A percentile compares a stretch with the other conserved stretches of the same genome.
These are phyloP conservation scores for Tricholoma furcatifolium DNA, from an alignment of 768 basidiomycete species.

Conservation along the genomic window DNA sequence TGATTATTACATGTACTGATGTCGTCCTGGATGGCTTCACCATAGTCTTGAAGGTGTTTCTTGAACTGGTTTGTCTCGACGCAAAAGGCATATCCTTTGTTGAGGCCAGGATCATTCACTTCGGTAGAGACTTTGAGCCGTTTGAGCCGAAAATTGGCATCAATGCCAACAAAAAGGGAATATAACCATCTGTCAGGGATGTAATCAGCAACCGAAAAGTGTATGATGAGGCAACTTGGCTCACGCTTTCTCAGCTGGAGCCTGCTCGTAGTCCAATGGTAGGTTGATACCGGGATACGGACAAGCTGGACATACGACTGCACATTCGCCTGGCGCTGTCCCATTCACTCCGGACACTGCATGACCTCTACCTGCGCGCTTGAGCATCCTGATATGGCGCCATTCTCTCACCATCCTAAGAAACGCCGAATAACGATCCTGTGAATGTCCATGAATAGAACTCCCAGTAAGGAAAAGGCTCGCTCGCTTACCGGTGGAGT, in stretches of 20 bases:
- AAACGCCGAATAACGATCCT: slow-evolving; percentile 20
- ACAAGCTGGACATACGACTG: slow-evolving; percentile 24
- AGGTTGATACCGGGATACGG: slow-evolving; percentile 32
- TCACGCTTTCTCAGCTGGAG: slow-evolving; percentile 7
- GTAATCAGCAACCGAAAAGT: too few relatives aligned
- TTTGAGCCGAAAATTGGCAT: too few relatives aligned
- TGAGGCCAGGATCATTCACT: slow-evolving; percentile 16
- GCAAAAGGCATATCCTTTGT: slow-evolving; percentile 12
- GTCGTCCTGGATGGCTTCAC: background rate
- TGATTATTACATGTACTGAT: slow-evolving; percentile 18
- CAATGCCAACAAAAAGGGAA: too few relatives aligned
- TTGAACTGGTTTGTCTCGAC: slow-evolving; percentile 11
- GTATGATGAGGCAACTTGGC: too few relatives aligned
- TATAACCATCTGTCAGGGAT: too few relatives aligned
- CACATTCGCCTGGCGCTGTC: slow-evolving; percentile 18
- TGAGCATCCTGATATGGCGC: slow-evolving; percentile 18
- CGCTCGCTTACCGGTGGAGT: slow-evolving; percentile 3
- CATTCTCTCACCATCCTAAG: too few relatives aligned
- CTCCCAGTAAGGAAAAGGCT: background rate
- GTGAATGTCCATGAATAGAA: slow-evolving; percentile 16
- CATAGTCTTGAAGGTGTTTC: slow-evolving; percentile 3
- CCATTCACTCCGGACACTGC: slow-evolving; percentile 11
- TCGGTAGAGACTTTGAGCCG: slow-evolving; percentile 17
- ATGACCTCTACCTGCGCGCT: too few relatives aligned
- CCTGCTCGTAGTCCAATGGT: slow-evolving; percentile 18